phyloP scores from a whole-genome alignment of 306 rosid genomes.

The Canavalia gladiata region DNA sequence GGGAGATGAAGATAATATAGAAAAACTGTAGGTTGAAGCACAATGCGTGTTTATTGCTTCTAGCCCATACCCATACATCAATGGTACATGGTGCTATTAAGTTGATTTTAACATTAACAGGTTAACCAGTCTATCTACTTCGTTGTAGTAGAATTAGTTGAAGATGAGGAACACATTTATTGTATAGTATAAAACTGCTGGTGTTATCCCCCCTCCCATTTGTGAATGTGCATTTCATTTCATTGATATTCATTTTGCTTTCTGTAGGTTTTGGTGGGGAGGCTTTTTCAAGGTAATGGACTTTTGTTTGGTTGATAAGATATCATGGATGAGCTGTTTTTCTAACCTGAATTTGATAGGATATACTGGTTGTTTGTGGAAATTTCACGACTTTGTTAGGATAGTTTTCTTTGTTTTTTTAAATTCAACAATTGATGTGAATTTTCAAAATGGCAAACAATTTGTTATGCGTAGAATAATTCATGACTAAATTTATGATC shows the following conservation, averaged over 20 bases:
- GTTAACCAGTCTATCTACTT: background rate
- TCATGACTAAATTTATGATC: constrained; percentile 27
- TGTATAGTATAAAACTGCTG: constrained; percentile 1
- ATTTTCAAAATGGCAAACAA: constrained; percentile 17
- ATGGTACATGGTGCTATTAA: background rate
- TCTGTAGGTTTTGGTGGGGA: constrained; percentile 95
- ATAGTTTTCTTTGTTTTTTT: constrained; percentile 18
- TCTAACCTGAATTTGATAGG: constrained; percentile 28
- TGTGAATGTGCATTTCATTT: constrained; percentile 28
- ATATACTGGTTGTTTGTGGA: constrained; percentile 27
- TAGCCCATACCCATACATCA: background rate
- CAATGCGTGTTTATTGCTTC: constrained; percentile 3
- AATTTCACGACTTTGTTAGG: constrained; percentile 16
- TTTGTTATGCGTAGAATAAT: constrained; percentile 16
- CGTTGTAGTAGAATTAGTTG: background rate
- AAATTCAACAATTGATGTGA: constrained; percentile 31
- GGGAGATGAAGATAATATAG: constrained; percentile 34
- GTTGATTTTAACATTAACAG: constrained; percentile 8
- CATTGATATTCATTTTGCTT: constrained; percentile 41
- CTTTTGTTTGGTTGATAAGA: constrained; percentile 8
- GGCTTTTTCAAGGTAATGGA: constrained; percentile 89
- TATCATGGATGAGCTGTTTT: background rate
- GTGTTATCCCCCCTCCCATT: background rate
- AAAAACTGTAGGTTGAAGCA: constrained; percentile 30
- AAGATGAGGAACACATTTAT: background rate